phyloP scores from a whole-genome alignment of 495 filamentous ascomycete species.

The Penicillium nucicola region DNA sequence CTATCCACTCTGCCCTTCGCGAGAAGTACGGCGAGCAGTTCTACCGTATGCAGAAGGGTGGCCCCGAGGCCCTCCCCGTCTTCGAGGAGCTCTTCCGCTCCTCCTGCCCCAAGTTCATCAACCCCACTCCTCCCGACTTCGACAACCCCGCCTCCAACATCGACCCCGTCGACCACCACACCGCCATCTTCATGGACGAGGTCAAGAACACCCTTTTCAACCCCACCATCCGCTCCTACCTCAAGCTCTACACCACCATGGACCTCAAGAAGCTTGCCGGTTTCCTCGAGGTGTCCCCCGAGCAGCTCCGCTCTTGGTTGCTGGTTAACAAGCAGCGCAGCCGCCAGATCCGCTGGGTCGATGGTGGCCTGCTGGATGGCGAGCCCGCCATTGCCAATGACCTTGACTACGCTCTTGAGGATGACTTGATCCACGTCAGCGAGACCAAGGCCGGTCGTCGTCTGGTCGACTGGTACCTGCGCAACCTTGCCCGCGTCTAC shows the following conservation, averaged over 20 bases:
- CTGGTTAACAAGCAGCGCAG: slow-evolving; percentile 97
- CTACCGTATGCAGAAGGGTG: slow-evolving; percentile 88
- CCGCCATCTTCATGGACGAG: slow-evolving; percentile 97
- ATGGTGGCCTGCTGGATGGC: slow-evolving; percentile 84
- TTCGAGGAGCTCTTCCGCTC: slow-evolving; percentile 96
- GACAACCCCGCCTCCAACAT: slow-evolving; percentile 91
- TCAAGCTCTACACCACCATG: slow-evolving; percentile 99
- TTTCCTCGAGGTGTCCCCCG: slow-evolving; percentile 91
- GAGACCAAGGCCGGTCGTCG: slow-evolving; percentile 97
- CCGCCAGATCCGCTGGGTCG: slow-evolving; percentile 92
- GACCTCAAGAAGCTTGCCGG: slow-evolving; percentile 96
- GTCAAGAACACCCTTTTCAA: slow-evolving; percentile 95
- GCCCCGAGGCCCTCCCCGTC: slow-evolving; percentile 88
- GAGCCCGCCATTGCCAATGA: slow-evolving; percentile 89
- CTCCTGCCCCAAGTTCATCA: slow-evolving; percentile 99
- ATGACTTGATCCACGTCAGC: slow-evolving; percentile 96
- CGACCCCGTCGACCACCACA: slow-evolving; percentile 96
- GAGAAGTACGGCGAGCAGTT: slow-evolving; percentile 99
- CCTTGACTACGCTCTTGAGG: slow-evolving; percentile 94
- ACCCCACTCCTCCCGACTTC: slow-evolving; percentile 93
- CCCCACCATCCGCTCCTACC: slow-evolving; percentile 94
- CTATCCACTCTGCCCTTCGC: slow-evolving; percentile 93
- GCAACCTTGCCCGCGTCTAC: slow-evolving; percentile 93
- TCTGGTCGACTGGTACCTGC: slow-evolving; percentile 97
- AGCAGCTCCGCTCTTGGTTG: slow-evolving; percentile 85